phyloP scores from a whole-genome alignment of 768 basidiomycete species.

The Termitomyces sp. region DNA sequence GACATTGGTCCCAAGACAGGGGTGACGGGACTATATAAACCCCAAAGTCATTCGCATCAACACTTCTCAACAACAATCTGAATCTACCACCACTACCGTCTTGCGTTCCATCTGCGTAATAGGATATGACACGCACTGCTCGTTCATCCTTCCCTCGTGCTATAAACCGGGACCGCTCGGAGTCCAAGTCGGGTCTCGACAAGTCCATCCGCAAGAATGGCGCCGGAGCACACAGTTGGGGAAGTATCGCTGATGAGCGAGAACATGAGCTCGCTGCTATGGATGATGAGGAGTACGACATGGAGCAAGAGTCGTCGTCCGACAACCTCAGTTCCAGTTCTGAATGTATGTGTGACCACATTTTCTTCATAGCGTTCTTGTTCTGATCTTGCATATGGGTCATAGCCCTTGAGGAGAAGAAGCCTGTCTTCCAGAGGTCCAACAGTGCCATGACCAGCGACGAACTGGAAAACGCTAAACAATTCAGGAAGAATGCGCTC shows the following conservation, averaged over 20 bases:
- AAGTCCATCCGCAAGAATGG: constrained; percentile 72
- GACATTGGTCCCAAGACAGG: constrained; percentile 13
- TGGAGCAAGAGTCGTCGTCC: constrained; percentile 26
- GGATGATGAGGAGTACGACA: constrained; percentile 49
- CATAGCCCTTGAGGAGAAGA: constrained; percentile 19
- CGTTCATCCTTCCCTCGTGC: constrained; percentile 70
- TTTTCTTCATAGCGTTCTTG: neutral
- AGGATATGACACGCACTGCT: constrained; percentile 71
- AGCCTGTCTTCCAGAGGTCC: constrained; percentile 27
- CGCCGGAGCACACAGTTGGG: constrained; percentile 85
- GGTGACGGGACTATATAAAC: constrained; percentile 17
- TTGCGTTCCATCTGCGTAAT: neutral
- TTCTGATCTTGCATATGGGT: neutral
- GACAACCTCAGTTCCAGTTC: constrained; percentile 14
- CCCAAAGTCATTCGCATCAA: constrained; percentile 2
- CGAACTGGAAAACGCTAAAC: constrained; percentile 55
- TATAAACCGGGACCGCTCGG: constrained; percentile 69
- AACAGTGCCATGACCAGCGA: constrained; percentile 50
- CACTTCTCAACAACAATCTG: constrained; percentile 1
- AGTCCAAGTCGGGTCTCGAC: constrained; percentile 73
- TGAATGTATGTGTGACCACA: constrained; percentile 11
- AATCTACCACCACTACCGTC: neutral
- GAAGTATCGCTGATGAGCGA: constrained; percentile 57
- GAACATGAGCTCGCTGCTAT: constrained; percentile 53
- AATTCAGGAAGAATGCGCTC: constrained; percentile 70